Evolutionary conservation across 2,329 filamentous ascomycete genomes (phyloP).

Genomic region (Aspergillus sergii): DNA sequence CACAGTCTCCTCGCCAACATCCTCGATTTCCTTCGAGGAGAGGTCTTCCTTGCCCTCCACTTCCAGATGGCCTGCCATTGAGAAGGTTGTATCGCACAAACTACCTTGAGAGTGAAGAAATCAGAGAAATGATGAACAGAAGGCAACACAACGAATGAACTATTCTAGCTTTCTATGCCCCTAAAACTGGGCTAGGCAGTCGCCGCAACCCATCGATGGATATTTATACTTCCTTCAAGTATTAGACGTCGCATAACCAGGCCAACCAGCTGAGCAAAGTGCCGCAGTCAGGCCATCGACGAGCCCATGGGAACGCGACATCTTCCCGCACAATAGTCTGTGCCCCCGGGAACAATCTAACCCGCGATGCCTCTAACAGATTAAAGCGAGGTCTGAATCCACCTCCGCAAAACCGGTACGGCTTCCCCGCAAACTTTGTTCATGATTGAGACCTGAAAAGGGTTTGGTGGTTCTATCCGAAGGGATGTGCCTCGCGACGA

Average conservation of each 20-base stretch:
- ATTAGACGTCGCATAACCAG: not conserved
- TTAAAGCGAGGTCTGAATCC: not conserved
- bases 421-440: not conserved
- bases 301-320: not conserved
- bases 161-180: not conserved
- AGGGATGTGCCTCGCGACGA: not conserved
- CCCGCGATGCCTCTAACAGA: not conserved
- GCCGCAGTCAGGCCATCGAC: not conserved
- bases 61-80: not conserved
- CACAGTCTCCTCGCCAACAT: constrained; percentile 13
- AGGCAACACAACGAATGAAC: not conserved
- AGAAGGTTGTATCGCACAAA: not conserved
- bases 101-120: not conserved
- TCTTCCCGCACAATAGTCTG: not conserved
- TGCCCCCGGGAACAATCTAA: not conserved
- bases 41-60: constrained; percentile 14
- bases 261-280: not conserved
- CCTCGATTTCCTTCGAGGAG: constrained; percentile 21
- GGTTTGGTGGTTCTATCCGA: not conserved
- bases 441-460: not conserved
- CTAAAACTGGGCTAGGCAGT: not conserved
- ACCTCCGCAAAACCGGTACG: not conserved
- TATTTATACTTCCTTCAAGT: not conserved
- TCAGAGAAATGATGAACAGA: not conserved
- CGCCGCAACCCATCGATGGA: not conserved